Conservation (phyloP, 140 eudicot species). For the Artemisia princeps region DNA sequence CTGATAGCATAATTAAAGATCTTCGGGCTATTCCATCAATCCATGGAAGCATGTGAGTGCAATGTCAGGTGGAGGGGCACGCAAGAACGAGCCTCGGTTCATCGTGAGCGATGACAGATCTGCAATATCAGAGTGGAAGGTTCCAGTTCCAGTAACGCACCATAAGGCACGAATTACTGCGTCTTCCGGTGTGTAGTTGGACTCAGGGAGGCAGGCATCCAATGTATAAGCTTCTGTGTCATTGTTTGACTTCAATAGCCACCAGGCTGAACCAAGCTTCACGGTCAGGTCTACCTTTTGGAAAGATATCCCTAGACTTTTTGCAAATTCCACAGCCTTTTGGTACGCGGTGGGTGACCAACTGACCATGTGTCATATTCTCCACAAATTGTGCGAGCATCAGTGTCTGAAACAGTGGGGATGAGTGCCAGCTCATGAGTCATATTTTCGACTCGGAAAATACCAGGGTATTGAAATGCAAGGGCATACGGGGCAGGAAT, state of each 20-base stretch:
- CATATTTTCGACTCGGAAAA: neutral
- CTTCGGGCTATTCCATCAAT: neutral
- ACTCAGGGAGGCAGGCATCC: neutral
- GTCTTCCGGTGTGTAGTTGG: neutral
- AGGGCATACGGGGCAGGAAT: neutral
- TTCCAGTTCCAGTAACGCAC: neutral
- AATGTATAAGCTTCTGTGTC: neutral
- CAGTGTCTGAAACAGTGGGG: neutral
- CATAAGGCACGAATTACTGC: neutral
- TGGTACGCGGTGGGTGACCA: neutral
- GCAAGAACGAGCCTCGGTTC: neutral
- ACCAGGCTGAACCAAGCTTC: slow-evolving; percentile 12
- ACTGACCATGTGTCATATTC: no score
- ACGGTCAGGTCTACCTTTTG: neutral
- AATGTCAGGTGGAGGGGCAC: neutral
- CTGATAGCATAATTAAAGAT: no score
- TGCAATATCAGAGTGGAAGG: neutral
- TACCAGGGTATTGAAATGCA: neutral
- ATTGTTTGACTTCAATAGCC: neutral
- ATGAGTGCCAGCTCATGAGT: neutral
- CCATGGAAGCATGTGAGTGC: slow-evolving; percentile 10
- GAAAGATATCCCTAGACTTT: neutral
- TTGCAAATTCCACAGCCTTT: neutral
- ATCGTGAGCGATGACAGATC: neutral
- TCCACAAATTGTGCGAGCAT: neutral